Conservation (phyloP, 2,329 filamentous ascomycete genomes). For the Botrytis deweyae region DNA sequence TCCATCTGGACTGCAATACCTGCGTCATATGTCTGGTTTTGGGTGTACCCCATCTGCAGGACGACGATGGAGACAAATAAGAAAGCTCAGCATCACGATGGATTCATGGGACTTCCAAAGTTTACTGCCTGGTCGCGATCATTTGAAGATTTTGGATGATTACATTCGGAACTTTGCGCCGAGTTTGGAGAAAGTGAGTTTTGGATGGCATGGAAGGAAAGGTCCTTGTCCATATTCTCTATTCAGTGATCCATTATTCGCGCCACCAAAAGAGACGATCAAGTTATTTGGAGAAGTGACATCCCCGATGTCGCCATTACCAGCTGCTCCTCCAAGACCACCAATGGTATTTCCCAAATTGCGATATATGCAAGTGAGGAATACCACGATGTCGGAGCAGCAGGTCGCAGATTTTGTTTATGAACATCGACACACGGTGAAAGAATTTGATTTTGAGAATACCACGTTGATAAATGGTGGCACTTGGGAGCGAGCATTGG, state of each 20-base stretch:
- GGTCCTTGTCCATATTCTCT: constrained; percentile 74
- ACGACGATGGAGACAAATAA: constrained; percentile 75
- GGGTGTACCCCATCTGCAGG: constrained; percentile 71
- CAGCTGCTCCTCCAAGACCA: constrained; percentile 51
- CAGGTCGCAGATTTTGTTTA: constrained; percentile 70
- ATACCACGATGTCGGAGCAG: constrained; percentile 66
- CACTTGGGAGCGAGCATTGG: constrained; percentile 80
- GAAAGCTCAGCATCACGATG: constrained; percentile 69
- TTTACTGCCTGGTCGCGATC: constrained; percentile 61
- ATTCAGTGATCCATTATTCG: constrained; percentile 63
- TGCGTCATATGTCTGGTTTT: constrained; percentile 72
- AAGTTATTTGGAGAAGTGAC: constrained; percentile 66
- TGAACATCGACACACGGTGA: constrained; percentile 64
- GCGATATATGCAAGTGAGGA: constrained; percentile 68
- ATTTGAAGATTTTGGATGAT: constrained; percentile 76
- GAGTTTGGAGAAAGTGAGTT: constrained; percentile 67
- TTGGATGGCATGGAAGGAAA: constrained; percentile 72
- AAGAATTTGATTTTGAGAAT: constrained; percentile 78
- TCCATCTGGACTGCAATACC: constrained; percentile 71
- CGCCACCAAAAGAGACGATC: constrained; percentile 51
- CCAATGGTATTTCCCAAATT: constrained; percentile 67
- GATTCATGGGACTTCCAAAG: constrained; percentile 66
- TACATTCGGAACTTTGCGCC: constrained; percentile 71
- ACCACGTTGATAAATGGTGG: constrained; percentile 66
- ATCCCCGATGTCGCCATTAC: constrained; percentile 62